Evolutionary conservation across 2,329 filamentous ascomycete genomes (phyloP), one percentile per base, ranked within the genome.

Genomic region (Chaetomium olivaceum): DNA sequence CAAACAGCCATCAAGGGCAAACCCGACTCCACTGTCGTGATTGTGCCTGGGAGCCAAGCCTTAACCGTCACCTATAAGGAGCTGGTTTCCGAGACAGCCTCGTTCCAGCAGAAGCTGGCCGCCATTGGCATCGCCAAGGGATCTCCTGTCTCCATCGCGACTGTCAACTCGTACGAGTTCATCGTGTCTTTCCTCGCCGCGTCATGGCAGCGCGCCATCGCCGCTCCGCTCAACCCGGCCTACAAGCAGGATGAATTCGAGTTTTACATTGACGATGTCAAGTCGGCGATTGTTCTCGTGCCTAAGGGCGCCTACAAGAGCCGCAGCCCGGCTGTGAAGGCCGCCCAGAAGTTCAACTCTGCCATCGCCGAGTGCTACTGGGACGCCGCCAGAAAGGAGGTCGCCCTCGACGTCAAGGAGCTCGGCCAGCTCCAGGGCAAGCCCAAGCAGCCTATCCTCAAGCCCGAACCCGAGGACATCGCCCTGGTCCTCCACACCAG

Each of bases 201-300:
- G 21, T 87, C 91, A n/a, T 92, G 89, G 87, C 92, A 95, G 80
- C 86, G 92, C 73, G 91, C 83, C 33, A 89, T 95, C 71, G 92
- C 92, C 8, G 92, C 92, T 3, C 92, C 92, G n/a, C 81, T 96
- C 70, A 96, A 96, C 77, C 88, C 92, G 50, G 89, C 89, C 54
- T 96, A 96, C 82, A 96, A 93, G 80, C 91, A 95, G 78, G 89
- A 89, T 64, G 92, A 96, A 77, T 95, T 94, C 76, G 92, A 95
- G 76, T 96, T 96, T 79, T 96, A 95, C 78, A 94, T 96, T 73
- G 89, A 93, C 70, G 92, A 96, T 75, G 83, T 96, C 72, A 91
- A 89, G 75, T 94, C 92, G 5, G 89, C 89, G 39, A 81, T 96
- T 66, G 86, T 92, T 36, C 82, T 96, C 43, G 89, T 96, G 11